These are phyloP conservation scores for Tulasnella sp. DNA, from an alignment of 768 basidiomycete genomes.

Conservation along the genomic window DNA sequence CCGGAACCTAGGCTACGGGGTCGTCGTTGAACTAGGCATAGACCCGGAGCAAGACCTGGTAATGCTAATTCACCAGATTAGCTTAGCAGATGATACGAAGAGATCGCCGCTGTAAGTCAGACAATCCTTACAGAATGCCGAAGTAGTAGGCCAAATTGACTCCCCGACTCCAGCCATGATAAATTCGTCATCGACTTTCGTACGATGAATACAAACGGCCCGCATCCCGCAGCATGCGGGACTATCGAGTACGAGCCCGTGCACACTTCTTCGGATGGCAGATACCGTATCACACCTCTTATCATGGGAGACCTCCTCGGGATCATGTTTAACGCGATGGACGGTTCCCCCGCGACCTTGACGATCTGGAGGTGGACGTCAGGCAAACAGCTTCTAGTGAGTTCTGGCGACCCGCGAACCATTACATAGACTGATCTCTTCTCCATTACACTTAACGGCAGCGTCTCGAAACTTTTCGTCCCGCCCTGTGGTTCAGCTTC, in stretches of 20 bases:
- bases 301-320: conserved; percentile 12
- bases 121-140: neutral
- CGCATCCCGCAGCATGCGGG: conserved; percentile 4
- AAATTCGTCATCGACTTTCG: conserved; percentile 1
- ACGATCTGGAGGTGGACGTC: conserved; percentile 17
- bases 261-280: neutral
- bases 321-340: conserved; percentile 2
- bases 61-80: neutral
- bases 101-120: neutral
- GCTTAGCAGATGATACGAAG: neutral
- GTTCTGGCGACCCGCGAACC: neutral
- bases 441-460: neutral
- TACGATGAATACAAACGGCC: neutral
- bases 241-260: neutral
- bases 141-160: neutral
- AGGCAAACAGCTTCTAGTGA: conserved; percentile 7
- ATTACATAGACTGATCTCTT: neutral
- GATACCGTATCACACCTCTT: neutral
- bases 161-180: neutral
- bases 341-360: conserved; percentile 6
- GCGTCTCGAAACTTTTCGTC: neutral
- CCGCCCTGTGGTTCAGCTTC: conserved; percentile 13
- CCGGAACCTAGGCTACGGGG: neutral
- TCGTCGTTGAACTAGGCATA: conserved; percentile 10
- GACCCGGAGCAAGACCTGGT: conserved; percentile 15